Conservation (phyloP, 163 green algal species). For the Scenedesmus sp. region DNA sequence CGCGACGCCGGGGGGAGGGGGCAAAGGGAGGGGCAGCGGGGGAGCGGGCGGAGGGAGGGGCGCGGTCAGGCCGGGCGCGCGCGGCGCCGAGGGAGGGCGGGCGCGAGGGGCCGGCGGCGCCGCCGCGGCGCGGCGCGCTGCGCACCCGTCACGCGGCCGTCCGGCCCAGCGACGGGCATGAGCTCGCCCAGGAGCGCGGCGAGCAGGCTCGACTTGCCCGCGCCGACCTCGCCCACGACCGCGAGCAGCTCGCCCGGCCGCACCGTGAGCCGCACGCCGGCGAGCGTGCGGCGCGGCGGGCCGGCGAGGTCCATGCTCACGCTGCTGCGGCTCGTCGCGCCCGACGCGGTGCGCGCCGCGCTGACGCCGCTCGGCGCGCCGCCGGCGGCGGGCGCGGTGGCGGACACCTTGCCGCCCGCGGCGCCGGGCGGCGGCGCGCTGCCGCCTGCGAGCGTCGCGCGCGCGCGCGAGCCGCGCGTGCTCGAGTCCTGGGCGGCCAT, state of each 20-base stretch:
- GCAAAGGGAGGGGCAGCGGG: too few species aligned
- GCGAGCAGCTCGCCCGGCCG: constrained; percentile 65
- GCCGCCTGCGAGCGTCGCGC: not conserved
- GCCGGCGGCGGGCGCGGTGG: too few species aligned
- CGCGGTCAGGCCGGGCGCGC: too few species aligned
- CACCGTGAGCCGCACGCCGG: constrained; percentile 49
- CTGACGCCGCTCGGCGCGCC: not conserved
- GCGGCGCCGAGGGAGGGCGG: too few species aligned
- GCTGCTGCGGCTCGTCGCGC: not conserved
- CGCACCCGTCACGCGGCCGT: constrained; percentile 23
- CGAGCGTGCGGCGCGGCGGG: constrained; percentile 38
- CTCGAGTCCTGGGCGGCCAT: constrained; percentile 23
- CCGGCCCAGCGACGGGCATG: constrained; percentile 52
- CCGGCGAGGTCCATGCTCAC: not conserved
- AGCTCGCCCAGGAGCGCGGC: constrained; percentile 73
- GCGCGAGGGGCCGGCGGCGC: too few species aligned
- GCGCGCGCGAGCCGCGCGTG: not conserved
- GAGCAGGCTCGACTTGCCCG: constrained; percentile 71
- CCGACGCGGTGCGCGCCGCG: not conserved
- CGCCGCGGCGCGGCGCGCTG: too few species aligned
- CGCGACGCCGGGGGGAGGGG: too few species aligned
- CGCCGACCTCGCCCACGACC: constrained; percentile 62
- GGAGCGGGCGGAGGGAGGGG: too few species aligned
- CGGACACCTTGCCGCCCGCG: too few species aligned
- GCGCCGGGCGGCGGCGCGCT: too few species aligned